Percentiles rank a stretch among this genome's conserved stretches.
Evolutionary conservation across 345 rosid genomes (phyloP).

Genomic region (Brassica juncea): DNA sequence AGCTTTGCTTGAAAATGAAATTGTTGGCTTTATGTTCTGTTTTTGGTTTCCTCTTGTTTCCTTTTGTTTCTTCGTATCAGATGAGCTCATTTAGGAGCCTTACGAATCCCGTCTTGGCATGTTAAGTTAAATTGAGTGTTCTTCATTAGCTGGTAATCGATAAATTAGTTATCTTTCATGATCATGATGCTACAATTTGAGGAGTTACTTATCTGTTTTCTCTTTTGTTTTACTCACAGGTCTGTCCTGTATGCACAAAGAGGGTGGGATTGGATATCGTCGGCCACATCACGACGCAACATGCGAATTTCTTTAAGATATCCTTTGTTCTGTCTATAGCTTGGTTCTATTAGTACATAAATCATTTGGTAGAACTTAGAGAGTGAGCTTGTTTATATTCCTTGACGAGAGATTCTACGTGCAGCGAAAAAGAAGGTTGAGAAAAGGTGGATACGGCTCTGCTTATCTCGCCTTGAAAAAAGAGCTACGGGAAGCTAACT

Average conservation of each 20-base stretch:
- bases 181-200: background rate
- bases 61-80: conserved; percentile 34
- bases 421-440: conserved; percentile 69
- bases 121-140: background rate
- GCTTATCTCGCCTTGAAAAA: conserved; percentile 63
- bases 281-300: conserved; percentile 72
- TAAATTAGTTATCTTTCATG: conserved; percentile 34
- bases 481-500: conserved; percentile 67
- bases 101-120: conserved; percentile 28
- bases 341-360: background rate
- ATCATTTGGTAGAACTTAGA: background rate
- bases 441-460: conserved; percentile 59
- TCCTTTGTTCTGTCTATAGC: conserved; percentile 46
- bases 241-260: conserved; percentile 74
- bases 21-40: background rate
- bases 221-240: conserved; percentile 46
- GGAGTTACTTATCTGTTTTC: background rate
- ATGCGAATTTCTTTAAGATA: conserved; percentile 69
- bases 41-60: conserved; percentile 24
- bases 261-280: conserved; percentile 72
- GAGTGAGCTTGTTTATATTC: conserved; percentile 37
- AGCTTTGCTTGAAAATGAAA: background rate
- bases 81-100: conserved; percentile 35
- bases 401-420: conserved; percentile 60
- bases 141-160: conserved; percentile 20